These are phyloP conservation scores for Ophiosphaerella herpotricha DNA, from an alignment of 2,329 filamentous ascomycete genomes.

Conservation along the genomic window DNA sequence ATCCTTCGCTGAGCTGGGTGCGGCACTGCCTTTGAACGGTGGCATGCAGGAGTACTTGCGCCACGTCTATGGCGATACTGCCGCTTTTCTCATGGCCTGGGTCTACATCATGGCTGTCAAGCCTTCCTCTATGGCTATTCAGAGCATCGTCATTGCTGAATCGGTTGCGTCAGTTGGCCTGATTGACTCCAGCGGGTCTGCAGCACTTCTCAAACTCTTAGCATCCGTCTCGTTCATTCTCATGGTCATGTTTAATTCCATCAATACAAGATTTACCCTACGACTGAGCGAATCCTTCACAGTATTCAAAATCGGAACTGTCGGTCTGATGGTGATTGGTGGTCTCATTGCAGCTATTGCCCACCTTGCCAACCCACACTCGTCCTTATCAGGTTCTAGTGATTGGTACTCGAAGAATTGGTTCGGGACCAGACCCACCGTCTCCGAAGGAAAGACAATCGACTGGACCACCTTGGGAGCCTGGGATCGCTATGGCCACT, in stretches of 20 bases:
- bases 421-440: slow-evolving; percentile 59
- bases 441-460: slow-evolving; percentile 49
- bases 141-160: slow-evolving; percentile 65
- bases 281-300: slow-evolving; percentile 50
- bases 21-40: slow-evolving; percentile 66
- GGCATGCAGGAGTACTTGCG: slow-evolving; percentile 67
- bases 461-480: slow-evolving; percentile 49
- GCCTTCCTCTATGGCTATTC: slow-evolving; percentile 67
- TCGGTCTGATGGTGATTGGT: slow-evolving; percentile 37
- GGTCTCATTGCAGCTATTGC: slow-evolving; percentile 37
- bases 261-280: slow-evolving; percentile 49
- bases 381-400: slow-evolving; percentile 33
- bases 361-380: slow-evolving; percentile 33
- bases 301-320: slow-evolving; percentile 44
- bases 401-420: slow-evolving; percentile 55
- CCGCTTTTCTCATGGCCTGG: slow-evolving; percentile 68
- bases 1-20: slow-evolving; percentile 67
- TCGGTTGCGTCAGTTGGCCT: slow-evolving; percentile 56
- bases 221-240: slow-evolving; percentile 42
- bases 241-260: slow-evolving; percentile 51
- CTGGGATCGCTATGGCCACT: slow-evolving; percentile 66
- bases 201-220: slow-evolving; percentile 45
- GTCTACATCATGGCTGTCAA: slow-evolving; percentile 69
- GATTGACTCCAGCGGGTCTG: slow-evolving; percentile 7
- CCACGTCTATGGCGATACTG: slow-evolving; percentile 64